Percentiles rank a stretch among this genome's conserved stretches.
Evolutionary conservation across 176 grass and related monocot species (phyloP).

Genomic region (Alopecurus myosuroides): DNA sequence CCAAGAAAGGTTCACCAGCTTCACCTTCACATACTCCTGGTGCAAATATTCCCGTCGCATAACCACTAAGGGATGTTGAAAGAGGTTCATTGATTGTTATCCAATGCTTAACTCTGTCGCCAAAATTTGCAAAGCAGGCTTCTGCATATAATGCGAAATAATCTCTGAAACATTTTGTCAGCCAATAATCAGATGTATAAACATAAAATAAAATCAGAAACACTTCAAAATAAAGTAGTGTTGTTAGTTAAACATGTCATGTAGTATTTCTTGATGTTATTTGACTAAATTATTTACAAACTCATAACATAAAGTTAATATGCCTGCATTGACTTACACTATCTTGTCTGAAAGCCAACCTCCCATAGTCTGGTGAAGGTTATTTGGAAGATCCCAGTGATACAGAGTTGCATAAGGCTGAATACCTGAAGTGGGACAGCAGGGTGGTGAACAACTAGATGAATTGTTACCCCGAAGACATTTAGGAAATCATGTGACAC

Average conservation of each 20-base stretch:
- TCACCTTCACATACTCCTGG: constrained; percentile 62
- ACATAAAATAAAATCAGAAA: constrained; percentile 8
- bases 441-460: constrained; percentile 17
- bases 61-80: constrained; percentile 85
- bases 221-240: background rate
- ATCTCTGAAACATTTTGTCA: constrained; percentile 56
- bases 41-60: constrained; percentile 78
- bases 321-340: constrained; percentile 62
- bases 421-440: constrained; percentile 60
- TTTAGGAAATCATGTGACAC: constrained; percentile 35
- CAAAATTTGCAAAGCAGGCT: constrained; percentile 94
- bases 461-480: constrained; percentile 23
- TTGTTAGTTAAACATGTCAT: background rate
- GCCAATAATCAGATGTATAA: constrained; percentile 25
- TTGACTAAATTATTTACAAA: background rate
- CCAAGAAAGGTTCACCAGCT: constrained; percentile 61
- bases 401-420: constrained; percentile 86
- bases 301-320: constrained; percentile 6
- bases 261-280: background rate
- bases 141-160: constrained; percentile 96
- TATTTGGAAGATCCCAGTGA: constrained; percentile 96
- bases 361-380: constrained; percentile 65
- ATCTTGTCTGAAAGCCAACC: constrained; percentile 94
- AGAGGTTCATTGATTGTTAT: constrained; percentile 97
- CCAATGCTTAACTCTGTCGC: constrained; percentile 97